A percentile compares a stretch with the other conserved stretches of the same genome.
Conservation (phyloP, 306 rosid genomes). For the Cicer bijugum region DNA sequence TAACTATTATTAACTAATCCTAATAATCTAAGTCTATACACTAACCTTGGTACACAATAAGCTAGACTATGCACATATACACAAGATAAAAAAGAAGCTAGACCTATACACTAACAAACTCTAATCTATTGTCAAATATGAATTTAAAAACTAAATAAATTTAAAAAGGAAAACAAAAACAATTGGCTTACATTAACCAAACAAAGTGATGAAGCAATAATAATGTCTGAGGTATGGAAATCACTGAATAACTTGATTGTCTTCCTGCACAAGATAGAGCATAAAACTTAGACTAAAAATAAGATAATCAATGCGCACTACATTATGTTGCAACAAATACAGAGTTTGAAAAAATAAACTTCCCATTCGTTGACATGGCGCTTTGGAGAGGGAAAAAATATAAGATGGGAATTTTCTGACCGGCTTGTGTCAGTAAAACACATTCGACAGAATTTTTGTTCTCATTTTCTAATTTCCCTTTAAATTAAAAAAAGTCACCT, state of each 20-base stretch:
- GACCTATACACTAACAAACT: neutral
- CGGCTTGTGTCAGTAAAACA: neutral
- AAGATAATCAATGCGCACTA: constrained; percentile 27
- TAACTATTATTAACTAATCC: too few species aligned
- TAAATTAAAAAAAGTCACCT: neutral
- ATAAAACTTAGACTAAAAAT: constrained; percentile 3
- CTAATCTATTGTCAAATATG: constrained; percentile 16
- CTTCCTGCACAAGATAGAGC: constrained; percentile 57
- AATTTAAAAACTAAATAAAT: constrained; percentile 32
- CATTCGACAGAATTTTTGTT: neutral
- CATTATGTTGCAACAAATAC: constrained; percentile 10
- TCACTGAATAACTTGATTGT: constrained; percentile 82
- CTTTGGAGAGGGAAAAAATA: constrained; percentile 14
- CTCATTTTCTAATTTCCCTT: neutral
- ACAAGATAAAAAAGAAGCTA: neutral
- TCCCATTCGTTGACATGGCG: constrained; percentile 6
- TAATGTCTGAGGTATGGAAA: constrained; percentile 86
- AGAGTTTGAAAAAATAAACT: constrained; percentile 14
- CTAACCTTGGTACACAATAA: neutral
- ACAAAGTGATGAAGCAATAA: constrained; percentile 84
- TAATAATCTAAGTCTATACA: too few species aligned
- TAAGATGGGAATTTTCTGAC: neutral
- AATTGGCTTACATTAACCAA: constrained; percentile 64
- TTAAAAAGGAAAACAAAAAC: neutral
- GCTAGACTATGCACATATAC: neutral